These are phyloP conservation scores for Suhomyces sp. DNA, from an alignment of 805 yeast genomes.

Conservation along the genomic window DNA sequence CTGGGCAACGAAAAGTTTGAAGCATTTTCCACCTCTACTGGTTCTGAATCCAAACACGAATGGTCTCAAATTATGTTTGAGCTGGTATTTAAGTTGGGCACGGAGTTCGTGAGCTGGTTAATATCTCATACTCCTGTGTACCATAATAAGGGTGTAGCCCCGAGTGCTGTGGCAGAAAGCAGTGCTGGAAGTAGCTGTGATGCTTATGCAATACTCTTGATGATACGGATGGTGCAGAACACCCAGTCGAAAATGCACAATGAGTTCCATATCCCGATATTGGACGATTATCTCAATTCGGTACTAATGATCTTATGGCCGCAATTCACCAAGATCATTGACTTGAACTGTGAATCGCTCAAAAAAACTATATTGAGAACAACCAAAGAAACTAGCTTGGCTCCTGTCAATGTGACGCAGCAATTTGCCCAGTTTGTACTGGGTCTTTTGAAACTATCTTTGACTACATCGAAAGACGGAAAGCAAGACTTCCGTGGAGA, in stretches of 20 bases:
- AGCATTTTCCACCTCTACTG: conserved; percentile 9
- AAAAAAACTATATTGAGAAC: conserved; percentile 46
- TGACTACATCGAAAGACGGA: conserved; percentile 4
- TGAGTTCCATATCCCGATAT: conserved; percentile 60
- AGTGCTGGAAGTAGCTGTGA: conserved; percentile 51
- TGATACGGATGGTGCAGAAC: conserved; percentile 67
- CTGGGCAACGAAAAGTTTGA: conserved; percentile 39
- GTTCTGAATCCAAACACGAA: conserved; percentile 14
- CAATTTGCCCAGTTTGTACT: conserved; percentile 71
- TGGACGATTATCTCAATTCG: conserved; percentile 66
- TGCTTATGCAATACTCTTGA: conserved; percentile 71
- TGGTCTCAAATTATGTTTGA: conserved; percentile 40
- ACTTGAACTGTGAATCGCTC: conserved; percentile 70
- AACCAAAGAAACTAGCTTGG: conserved; percentile 25
- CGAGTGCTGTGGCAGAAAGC: conserved; percentile 11
- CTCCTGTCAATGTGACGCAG: conserved; percentile 64
- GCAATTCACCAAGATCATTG: conserved; percentile 70
- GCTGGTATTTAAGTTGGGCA: conserved; percentile 39
- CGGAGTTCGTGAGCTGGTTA: conserved; percentile 46
- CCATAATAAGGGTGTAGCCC: conserved; percentile 3
- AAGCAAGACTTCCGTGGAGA: conserved; percentile 45
- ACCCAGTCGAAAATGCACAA: conserved; percentile 65
- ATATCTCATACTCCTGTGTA: conserved; percentile 36
- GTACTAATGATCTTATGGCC: conserved; percentile 82
- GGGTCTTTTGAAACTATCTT: conserved; percentile 61